Evolutionary conservation across 495 filamentous ascomycete genomes (phyloP).

Genomic region (Aspergillus heteromorphus): DNA sequence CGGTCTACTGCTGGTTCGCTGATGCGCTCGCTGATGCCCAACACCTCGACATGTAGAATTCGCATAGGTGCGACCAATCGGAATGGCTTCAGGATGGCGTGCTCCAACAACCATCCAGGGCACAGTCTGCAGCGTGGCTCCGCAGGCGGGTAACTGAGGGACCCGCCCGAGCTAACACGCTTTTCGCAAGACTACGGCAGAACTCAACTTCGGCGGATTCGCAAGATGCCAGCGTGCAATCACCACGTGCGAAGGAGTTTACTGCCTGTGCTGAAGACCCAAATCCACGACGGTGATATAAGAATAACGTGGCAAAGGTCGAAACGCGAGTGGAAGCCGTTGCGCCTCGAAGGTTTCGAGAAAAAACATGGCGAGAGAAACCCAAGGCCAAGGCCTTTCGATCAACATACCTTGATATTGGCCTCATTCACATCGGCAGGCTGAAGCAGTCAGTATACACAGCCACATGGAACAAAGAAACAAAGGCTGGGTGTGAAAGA

Average conservation of each 20-base stretch:
- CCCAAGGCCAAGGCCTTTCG: slow-evolving; percentile 52
- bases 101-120: slow-evolving; percentile 26
- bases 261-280: slow-evolving; percentile 28
- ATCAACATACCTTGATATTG: slow-evolving; percentile 99
- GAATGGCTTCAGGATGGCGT: slow-evolving; percentile 21
- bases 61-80: slow-evolving; percentile 16
- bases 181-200: slow-evolving; percentile 35
- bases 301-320: slow-evolving; percentile 25
- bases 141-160: slow-evolving; percentile 17
- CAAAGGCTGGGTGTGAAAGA: background rate
- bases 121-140: slow-evolving; percentile 32
- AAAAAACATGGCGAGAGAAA: slow-evolving; percentile 49
- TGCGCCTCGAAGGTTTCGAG: slow-evolving; percentile 41
- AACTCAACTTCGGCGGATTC: slow-evolving; percentile 43
- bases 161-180: slow-evolving; percentile 19
- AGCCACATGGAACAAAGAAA: background rate
- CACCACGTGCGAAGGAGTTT: slow-evolving; percentile 25
- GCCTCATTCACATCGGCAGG: slow-evolving; percentile 89
- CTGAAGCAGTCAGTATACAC: slow-evolving; percentile 61
- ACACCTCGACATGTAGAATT: slow-evolving; percentile 21
- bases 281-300: slow-evolving; percentile 21
- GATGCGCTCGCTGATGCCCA: slow-evolving; percentile 58
- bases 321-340: slow-evolving; percentile 31
- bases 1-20: slow-evolving; percentile 42
- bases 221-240: slow-evolving; percentile 27